A percentile compares a stretch with the other conserved stretches of the same genome.
Conservation (phyloP, 331 rosid species). For the Acacia pycnantha region DNA sequence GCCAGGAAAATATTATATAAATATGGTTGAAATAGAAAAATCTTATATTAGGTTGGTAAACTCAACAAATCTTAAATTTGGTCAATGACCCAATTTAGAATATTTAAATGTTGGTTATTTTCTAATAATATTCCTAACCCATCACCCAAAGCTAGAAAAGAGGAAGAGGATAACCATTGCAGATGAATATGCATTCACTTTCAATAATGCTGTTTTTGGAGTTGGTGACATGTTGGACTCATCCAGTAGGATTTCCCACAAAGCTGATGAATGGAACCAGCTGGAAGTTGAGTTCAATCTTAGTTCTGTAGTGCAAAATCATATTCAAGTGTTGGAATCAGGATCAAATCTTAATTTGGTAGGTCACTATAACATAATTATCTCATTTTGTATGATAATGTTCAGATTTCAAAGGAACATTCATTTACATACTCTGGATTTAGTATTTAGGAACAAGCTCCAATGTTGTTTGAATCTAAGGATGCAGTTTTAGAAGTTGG, state of each 20-base stretch:
- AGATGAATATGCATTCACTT: constrained; percentile 24
- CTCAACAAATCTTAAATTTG: too few relatives aligned
- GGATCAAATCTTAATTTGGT: constrained; percentile 50
- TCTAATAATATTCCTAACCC: too few relatives aligned
- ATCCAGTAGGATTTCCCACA: constrained; percentile 39
- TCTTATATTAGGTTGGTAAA: too few relatives aligned
- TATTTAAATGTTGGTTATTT: too few relatives aligned
- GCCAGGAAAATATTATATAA: too few relatives aligned
- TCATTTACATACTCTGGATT: constrained; percentile 22
- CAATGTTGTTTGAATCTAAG: constrained; percentile 43
- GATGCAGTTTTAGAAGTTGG: constrained; percentile 44
- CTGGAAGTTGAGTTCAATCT: constrained; percentile 53
- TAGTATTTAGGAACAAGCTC: constrained; percentile 52
- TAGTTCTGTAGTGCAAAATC: constrained; percentile 32
- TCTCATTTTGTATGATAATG: constrained; percentile 19
- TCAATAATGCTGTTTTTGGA: constrained; percentile 29
- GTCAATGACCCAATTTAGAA: too few relatives aligned
- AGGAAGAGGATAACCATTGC: not conserved
- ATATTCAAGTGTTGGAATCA: constrained; percentile 27
- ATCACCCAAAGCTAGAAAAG: too few relatives aligned
- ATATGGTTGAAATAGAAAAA: too few relatives aligned
- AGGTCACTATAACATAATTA: constrained; percentile 35
- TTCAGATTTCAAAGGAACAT: constrained; percentile 4
- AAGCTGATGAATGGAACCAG: constrained; percentile 46
- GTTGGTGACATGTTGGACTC: constrained; percentile 35